Conservation (phyloP, 1,139 yeast species). For the Diutina mesorugosa region DNA sequence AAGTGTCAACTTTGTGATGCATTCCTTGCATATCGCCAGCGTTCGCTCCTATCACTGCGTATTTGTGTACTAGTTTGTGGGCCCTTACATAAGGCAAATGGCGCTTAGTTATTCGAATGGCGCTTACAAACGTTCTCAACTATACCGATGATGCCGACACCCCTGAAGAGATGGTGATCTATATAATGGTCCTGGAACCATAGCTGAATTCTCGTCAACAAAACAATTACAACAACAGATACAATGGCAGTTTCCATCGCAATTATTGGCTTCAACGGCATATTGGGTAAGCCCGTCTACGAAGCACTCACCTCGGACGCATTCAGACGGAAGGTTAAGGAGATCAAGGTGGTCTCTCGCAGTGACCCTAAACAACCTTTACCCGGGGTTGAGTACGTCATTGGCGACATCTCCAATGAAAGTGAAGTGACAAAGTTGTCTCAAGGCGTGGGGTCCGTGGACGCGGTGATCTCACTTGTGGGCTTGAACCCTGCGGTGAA, state of each 20-base stretch:
- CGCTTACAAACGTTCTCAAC: no score
- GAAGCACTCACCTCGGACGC: conserved; percentile 26
- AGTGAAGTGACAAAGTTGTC: conserved; percentile 10
- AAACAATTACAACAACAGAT: no score
- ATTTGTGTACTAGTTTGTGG: no score
- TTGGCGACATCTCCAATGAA: conserved; percentile 15
- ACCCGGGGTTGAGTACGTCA: conserved; percentile 23
- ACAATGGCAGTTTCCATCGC: conserved; percentile 18
- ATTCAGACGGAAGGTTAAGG: conserved; percentile 32
- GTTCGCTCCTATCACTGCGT: no score
- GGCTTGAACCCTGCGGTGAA: conserved; percentile 14
- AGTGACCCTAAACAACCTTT: conserved; percentile 16
- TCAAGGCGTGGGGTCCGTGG: conserved; percentile 31
- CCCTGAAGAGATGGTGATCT: no score
- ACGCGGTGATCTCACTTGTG: conserved; percentile 36
- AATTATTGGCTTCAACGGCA: conserved; percentile 40
- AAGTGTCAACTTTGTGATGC: no score
- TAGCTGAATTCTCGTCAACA: no score
- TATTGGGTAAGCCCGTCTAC: conserved; percentile 34
- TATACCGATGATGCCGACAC: no score
- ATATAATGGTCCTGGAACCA: no score
- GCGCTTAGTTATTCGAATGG: no score
- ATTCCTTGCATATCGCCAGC: no score
- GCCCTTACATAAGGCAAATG: no score
- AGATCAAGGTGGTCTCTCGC: conserved; percentile 39